Percentiles rank a stretch among this genome's conserved stretches.
These are phyloP conservation scores for Suillus clintonianus DNA, from an alignment of 768 basidiomycete genomes.

Conservation along the genomic window DNA sequence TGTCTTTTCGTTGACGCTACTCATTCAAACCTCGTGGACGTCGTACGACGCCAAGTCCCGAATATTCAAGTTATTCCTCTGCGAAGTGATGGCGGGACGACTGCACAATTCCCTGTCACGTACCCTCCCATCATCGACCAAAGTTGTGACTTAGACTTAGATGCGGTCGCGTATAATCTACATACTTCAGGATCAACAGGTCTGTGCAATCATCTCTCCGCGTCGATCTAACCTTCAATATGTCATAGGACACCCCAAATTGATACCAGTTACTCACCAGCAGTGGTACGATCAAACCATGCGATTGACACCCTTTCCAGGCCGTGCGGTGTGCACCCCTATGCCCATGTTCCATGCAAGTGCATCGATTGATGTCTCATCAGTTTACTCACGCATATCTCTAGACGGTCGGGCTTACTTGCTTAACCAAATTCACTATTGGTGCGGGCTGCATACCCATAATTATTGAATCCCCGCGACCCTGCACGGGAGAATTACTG, in stretches of 20 bases:
- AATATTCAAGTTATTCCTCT: background rate
- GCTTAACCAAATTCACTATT: background rate
- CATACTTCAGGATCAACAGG: background rate
- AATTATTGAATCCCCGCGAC: background rate
- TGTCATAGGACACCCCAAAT: background rate
- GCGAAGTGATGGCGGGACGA: background rate
- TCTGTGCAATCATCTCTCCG: background rate
- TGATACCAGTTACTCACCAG: background rate
- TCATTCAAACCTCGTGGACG: background rate
- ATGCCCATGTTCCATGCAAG: background rate
- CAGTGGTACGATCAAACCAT: background rate
- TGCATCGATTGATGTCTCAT: background rate
- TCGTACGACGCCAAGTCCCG: background rate
- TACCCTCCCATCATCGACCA: background rate
- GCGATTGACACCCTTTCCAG: background rate
- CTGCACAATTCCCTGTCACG: background rate
- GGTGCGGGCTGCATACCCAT: background rate
- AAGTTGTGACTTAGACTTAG: background rate
- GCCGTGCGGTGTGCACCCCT: background rate
- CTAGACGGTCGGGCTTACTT: background rate
- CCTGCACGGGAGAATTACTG: background rate
- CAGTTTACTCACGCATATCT: background rate
- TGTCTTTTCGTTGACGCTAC: background rate
- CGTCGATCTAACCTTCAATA: background rate
- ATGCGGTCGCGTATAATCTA: background rate